Evolutionary conservation across 169 alveolate genomes (phyloP).

Genomic region (Plasmodium inui): DNA sequence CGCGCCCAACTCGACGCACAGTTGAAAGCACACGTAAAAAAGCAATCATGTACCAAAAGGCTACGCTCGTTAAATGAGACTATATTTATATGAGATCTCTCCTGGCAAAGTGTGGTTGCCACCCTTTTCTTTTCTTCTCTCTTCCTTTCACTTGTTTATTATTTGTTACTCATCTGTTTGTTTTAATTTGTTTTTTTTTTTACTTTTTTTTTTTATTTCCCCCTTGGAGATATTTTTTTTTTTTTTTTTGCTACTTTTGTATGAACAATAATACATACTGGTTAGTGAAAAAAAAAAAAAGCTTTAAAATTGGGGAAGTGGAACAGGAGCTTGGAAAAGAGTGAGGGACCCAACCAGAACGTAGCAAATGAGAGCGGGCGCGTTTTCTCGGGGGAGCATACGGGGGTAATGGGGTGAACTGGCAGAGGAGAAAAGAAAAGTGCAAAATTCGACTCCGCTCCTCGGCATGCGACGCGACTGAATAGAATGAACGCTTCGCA

Average conservation of each 20-base stretch:
- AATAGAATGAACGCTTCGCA: neutral
- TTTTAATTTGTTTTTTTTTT: neutral
- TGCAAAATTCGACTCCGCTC: neutral
- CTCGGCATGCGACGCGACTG: neutral
- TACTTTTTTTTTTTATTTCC: neutral
- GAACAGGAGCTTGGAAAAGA: neutral
- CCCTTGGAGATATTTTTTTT: neutral
- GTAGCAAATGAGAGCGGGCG: neutral
- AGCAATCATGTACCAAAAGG: neutral
- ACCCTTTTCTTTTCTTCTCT: neutral
- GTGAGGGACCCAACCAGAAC: neutral
- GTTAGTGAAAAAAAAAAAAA: neutral
- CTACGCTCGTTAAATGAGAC: neutral
- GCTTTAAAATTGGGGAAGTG: neutral
- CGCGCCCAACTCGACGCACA: neutral
- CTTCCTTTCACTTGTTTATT: neutral
- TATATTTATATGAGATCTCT: neutral
- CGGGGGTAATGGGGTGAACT: neutral
- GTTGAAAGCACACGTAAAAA: neutral
- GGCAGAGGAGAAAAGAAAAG: neutral
- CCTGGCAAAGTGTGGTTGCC: neutral
- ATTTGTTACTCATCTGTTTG: neutral
- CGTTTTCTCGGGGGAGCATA: neutral
- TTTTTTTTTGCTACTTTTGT: neutral
- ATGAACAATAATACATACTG: neutral